Evolutionary conservation across 257 asterid species (phyloP).

Genomic region (Lycium ferocissimum): DNA sequence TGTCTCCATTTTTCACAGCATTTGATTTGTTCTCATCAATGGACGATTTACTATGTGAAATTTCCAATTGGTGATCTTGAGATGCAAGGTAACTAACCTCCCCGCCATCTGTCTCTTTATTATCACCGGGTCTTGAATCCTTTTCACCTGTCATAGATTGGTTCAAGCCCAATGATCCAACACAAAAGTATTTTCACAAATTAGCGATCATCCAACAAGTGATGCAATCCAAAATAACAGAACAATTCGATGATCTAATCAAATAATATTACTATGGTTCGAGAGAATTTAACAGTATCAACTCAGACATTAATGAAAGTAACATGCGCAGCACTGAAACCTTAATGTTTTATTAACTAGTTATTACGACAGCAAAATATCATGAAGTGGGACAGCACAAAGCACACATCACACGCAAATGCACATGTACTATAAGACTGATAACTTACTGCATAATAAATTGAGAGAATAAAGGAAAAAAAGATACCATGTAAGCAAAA

Average conservation of each 20-base stretch:
- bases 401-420: neutral
- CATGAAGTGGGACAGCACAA: neutral
- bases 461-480: constrained; percentile 4
- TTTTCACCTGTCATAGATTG: constrained; percentile 56
- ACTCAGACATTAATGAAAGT: neutral
- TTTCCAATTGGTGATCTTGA: constrained; percentile 35
- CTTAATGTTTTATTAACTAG: neutral
- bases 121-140: constrained; percentile 38
- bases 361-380: neutral
- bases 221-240: neutral
- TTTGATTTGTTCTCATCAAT: constrained; percentile 29
- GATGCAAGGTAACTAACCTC: constrained; percentile 41
- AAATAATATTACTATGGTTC: neutral
- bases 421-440: neutral
- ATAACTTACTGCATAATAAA: constrained; percentile 11
- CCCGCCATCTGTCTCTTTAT: constrained; percentile 41
- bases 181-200: neutral
- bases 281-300: neutral
- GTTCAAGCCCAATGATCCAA: constrained; percentile 41
- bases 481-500: constrained; percentile 14
- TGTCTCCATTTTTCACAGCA: constrained; percentile 5
- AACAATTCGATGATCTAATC: neutral
- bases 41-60: constrained; percentile 8
- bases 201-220: neutral
- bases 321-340: neutral